These are phyloP conservation scores for Pulveroboletus sp. DNA, from an alignment of 768 basidiomycete species.

Conservation along the genomic window DNA sequence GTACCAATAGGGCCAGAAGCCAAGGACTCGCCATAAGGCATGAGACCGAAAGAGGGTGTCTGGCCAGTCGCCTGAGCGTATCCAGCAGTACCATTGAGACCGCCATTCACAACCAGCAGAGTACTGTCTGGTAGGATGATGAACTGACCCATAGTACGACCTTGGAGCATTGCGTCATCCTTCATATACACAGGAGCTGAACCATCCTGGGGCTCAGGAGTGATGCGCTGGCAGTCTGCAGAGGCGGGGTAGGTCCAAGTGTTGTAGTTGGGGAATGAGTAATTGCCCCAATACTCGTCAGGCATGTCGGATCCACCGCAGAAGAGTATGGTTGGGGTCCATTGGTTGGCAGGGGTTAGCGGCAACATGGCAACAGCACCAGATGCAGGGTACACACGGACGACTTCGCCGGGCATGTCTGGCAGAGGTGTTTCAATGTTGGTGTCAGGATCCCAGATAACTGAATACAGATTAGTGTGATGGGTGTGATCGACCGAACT, in stretches of 20 bases:
- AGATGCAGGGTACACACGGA: conserved; percentile 88
- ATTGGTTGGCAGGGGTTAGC: conserved; percentile 84
- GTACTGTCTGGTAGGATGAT: conserved; percentile 77
- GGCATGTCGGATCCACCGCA: conserved; percentile 87
- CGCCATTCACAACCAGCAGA: conserved; percentile 78
- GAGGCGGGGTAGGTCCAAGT: conserved; percentile 73
- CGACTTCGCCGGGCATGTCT: conserved; percentile 65
- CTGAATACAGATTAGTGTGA: conserved; percentile 20
- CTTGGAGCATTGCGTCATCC: conserved; percentile 72
- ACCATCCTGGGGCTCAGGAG: conserved; percentile 76
- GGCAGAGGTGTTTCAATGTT: conserved; percentile 63
- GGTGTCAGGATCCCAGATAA: conserved; percentile 48
- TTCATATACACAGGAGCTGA: conserved; percentile 54
- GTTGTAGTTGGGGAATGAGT: conserved; percentile 65
- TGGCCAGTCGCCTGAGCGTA: conserved; percentile 58
- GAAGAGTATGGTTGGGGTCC: conserved; percentile 78
- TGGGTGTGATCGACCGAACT: background rate
- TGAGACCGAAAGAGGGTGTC: conserved; percentile 39
- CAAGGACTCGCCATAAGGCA: conserved; percentile 71
- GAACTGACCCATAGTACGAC: conserved; percentile 91
- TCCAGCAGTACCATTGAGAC: conserved; percentile 81
- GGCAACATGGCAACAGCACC: conserved; percentile 89
- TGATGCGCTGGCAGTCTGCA: conserved; percentile 73
- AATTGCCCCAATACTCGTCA: conserved; percentile 72
- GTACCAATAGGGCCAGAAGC: conserved; percentile 74